Evolutionary conservation across 1,139 yeast species (phyloP).

Genomic region (Debaryomycetaceae sp.): DNA sequence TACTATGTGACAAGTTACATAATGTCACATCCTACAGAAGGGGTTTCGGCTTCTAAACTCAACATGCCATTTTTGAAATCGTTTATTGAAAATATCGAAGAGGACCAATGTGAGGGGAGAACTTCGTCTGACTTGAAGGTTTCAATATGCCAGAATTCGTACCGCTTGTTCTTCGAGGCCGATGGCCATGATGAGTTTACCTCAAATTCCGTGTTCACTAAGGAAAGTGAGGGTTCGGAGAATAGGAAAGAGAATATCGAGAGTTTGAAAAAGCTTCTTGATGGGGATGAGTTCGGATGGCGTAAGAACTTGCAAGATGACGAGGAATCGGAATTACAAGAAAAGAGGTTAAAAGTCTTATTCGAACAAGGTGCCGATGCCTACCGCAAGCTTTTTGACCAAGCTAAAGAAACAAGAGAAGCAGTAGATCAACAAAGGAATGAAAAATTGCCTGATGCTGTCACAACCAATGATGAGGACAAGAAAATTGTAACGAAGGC

Average conservation of each 20-base stretch:
- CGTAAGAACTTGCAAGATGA: constrained; percentile 26
- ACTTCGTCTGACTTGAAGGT: constrained; percentile 75
- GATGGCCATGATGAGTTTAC: constrained; percentile 82
- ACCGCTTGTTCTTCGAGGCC: constrained; percentile 75
- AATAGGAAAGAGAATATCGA: constrained; percentile 25
- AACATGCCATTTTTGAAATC: constrained; percentile 70
- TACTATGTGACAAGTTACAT: constrained; percentile 89
- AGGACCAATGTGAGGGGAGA: constrained; percentile 63
- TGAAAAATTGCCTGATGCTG: constrained; percentile 6
- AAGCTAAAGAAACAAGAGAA: constrained; percentile 7
- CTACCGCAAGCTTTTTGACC: constrained; percentile 18
- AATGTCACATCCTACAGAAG: constrained; percentile 96
- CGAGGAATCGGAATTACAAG: constrained; percentile 17
- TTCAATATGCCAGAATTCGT: constrained; percentile 74
- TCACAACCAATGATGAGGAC: constrained; percentile 4
- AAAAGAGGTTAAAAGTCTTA: constrained; percentile 22
- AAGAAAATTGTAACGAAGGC: constrained; percentile 2
- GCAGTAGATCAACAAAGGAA: constrained; percentile 6
- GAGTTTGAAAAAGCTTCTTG: constrained; percentile 23
- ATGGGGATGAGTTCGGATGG: constrained; percentile 40
- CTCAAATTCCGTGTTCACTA: constrained; percentile 45
- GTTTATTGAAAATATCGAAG: constrained; percentile 54
- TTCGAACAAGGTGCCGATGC: constrained; percentile 32
- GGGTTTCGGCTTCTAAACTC: constrained; percentile 79
- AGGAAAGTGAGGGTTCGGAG: constrained; percentile 23